A percentile compares a stretch with the other conserved stretches of the same genome.
These are phyloP conservation scores for Erysimum cheiri DNA, from an alignment of 441 rosid genomes.

Conservation along the genomic window DNA sequence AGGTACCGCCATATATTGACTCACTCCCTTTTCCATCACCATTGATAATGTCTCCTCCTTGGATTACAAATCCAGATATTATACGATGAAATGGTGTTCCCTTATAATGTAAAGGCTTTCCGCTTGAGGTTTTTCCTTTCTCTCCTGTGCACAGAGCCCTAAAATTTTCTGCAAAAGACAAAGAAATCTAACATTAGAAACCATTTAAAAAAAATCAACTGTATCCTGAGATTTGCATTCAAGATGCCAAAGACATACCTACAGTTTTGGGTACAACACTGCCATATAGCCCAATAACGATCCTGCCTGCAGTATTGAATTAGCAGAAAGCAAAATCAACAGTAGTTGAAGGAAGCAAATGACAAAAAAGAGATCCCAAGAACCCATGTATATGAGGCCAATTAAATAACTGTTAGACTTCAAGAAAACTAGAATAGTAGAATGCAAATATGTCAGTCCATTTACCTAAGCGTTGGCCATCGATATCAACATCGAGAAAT, in stretches of 20 bases:
- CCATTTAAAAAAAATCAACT: background rate
- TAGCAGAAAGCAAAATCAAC: slow-evolving; percentile 2
- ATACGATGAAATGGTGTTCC: slow-evolving; percentile 93
- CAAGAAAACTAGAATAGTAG: background rate
- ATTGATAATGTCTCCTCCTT: slow-evolving; percentile 83
- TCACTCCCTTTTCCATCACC: slow-evolving; percentile 82
- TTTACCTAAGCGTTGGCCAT: slow-evolving; percentile 82
- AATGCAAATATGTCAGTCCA: background rate
- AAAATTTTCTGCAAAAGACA: slow-evolving; percentile 77
- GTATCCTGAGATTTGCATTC: slow-evolving; percentile 3
- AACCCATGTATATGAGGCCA: background rate
- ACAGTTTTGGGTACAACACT: slow-evolving; percentile 86
- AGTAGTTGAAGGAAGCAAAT: background rate
- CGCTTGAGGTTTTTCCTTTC: slow-evolving; percentile 62
- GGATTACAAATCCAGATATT: slow-evolving; percentile 89
- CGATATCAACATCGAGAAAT: slow-evolving; percentile 90
- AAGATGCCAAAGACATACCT: slow-evolving; percentile 60
- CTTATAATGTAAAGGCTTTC: slow-evolving; percentile 73
- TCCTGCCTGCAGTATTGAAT: slow-evolving; percentile 75
- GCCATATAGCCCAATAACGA: slow-evolving; percentile 92
- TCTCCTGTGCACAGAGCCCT: slow-evolving; percentile 93
- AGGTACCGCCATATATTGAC: slow-evolving; percentile 79
- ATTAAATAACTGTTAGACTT: slow-evolving; percentile 4
- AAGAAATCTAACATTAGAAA: slow-evolving; percentile 36
- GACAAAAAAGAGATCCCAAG: slow-evolving; percentile 14